A percentile compares a stretch with the other conserved stretches of the same genome.
These are phyloP conservation scores for Periglandula ipomoeae DNA, from an alignment of 2,329 filamentous ascomycete species.

Conservation along the genomic window DNA sequence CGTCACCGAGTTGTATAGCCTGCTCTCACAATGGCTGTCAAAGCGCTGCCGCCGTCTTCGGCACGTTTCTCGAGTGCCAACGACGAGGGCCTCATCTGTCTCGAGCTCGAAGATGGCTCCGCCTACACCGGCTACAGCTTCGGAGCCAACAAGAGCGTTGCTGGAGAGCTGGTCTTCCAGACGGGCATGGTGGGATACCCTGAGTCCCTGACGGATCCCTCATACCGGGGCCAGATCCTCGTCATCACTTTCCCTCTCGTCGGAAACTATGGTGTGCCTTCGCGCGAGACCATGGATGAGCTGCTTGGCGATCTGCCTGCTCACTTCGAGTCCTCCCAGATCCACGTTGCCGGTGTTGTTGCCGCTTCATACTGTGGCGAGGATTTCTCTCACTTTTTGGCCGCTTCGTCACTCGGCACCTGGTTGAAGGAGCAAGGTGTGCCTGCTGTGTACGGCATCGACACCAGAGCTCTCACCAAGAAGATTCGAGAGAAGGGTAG, in stretches of 20 bases:
- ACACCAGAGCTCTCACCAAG: slow-evolving; percentile 90
- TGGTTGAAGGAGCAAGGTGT: slow-evolving; percentile 96
- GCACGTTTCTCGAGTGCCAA: slow-evolving; percentile 44
- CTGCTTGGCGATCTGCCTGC: slow-evolving; percentile 79
- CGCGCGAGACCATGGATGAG: slow-evolving; percentile 74
- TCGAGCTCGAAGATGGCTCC: slow-evolving; percentile 88
- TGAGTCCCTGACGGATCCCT: slow-evolving; percentile 82
- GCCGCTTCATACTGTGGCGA: slow-evolving; percentile 89
- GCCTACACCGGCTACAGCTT: slow-evolving; percentile 95
- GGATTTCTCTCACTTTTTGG: slow-evolving; percentile 90
- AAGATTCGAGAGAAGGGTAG: slow-evolving; percentile 88
- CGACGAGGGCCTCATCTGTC: slow-evolving; percentile 61
- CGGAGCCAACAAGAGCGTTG: slow-evolving; percentile 86
- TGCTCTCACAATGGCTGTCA: slow-evolving; percentile 21
- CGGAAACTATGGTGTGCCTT: slow-evolving; percentile 95
- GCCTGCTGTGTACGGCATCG: slow-evolving; percentile 89
- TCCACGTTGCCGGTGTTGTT: slow-evolving; percentile 88
- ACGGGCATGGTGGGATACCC: slow-evolving; percentile 99
- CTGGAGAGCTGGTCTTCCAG: slow-evolving; percentile 97
- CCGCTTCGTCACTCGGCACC: slow-evolving; percentile 77
- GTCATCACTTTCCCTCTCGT: slow-evolving; percentile 94
- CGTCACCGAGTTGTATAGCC: background rate
- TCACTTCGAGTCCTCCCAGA: slow-evolving; percentile 85
- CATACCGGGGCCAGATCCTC: slow-evolving; percentile 86
- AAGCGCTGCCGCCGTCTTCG: slow-evolving; percentile 46